Evolutionary conservation across 2,329 filamentous ascomycete species (phyloP).

Genomic region (Bretziella fagacearum): DNA sequence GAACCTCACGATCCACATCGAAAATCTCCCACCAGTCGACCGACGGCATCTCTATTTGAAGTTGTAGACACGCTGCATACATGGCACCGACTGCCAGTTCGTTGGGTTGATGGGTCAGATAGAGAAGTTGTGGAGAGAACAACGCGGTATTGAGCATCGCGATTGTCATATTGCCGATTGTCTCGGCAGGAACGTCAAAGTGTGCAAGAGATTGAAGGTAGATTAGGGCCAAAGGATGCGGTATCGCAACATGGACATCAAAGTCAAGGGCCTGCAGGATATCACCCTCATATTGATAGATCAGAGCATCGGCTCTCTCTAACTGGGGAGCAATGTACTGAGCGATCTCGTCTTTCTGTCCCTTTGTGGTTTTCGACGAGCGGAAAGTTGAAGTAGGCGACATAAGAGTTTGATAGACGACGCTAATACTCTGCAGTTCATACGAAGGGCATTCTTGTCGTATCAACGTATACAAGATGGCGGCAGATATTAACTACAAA

Average conservation of each 20-base stretch:
- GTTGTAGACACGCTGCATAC: constrained; percentile 71
- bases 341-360: constrained; percentile 3
- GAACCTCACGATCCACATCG: constrained; percentile 82
- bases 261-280: constrained; percentile 65
- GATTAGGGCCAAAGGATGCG: constrained; percentile 72
- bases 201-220: constrained; percentile 83
- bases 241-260: constrained; percentile 68
- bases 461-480: constrained; percentile 12
- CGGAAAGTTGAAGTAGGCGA: constrained; percentile 39
- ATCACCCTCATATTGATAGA: constrained; percentile 60
- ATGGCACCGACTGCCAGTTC: constrained; percentile 74
- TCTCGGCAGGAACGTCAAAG: constrained; percentile 19
- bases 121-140: constrained; percentile 73
- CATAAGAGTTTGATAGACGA: constrained; percentile 68
- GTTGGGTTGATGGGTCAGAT: constrained; percentile 80
- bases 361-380: constrained; percentile 17
- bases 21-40: constrained; percentile 97
- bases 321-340: neutral
- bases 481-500: constrained; percentile 7
- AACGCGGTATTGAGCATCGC: constrained; percentile 75
- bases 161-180: constrained; percentile 35
- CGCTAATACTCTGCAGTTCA: constrained; percentile 21
- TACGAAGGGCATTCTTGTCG: constrained; percentile 3
- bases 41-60: constrained; percentile 60
- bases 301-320: constrained; percentile 30